Evolutionary conservation across 176 grass and related monocot species (phyloP).

Genomic region (Raddia guianensis): DNA sequence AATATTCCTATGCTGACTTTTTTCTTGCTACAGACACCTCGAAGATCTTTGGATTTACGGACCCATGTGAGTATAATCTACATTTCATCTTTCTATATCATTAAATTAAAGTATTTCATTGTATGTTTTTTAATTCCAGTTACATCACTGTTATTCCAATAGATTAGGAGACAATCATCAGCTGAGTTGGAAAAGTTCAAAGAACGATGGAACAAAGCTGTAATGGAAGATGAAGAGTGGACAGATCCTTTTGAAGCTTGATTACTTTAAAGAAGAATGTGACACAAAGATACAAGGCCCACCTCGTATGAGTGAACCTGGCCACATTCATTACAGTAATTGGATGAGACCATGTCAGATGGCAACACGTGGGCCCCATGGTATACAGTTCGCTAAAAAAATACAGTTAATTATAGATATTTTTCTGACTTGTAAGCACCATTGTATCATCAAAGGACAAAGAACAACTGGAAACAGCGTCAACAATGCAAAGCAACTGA

Average conservation of each 20-base stretch:
- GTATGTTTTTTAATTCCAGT: slow-evolving; percentile 5
- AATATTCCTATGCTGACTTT: slow-evolving; percentile 13
- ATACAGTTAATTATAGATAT: slow-evolving; percentile 11
- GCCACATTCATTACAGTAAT: not conserved
- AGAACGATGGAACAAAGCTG: slow-evolving; percentile 84
- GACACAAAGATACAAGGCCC: slow-evolving; percentile 13
- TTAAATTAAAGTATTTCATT: not conserved
- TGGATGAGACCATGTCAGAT: not conserved
- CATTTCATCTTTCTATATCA: slow-evolving; percentile 6
- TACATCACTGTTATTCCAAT: slow-evolving; percentile 5
- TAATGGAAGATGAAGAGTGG: slow-evolving; percentile 79
- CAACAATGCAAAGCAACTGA: not conserved
- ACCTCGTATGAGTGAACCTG: not conserved
- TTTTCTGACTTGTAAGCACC: slow-evolving; percentile 4
- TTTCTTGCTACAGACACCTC: slow-evolving; percentile 49
- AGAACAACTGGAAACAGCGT: not conserved
- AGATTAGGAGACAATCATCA: slow-evolving; percentile 95
- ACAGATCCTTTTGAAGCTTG: slow-evolving; percentile 64
- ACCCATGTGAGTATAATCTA: slow-evolving; percentile 58
- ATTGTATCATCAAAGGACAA: slow-evolving; percentile 6
- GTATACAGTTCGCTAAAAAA: not conserved
- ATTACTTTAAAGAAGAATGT: slow-evolving; percentile 20
- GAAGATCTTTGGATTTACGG: slow-evolving; percentile 84
- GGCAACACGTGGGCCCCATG: not conserved
- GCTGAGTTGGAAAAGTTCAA: slow-evolving; percentile 85